Percentiles rank a stretch among this genome's conserved stretches.
These are phyloP conservation scores for Stephania yunnanensis DNA, from an alignment of 164 flowering plant species.

Conservation along the genomic window DNA sequence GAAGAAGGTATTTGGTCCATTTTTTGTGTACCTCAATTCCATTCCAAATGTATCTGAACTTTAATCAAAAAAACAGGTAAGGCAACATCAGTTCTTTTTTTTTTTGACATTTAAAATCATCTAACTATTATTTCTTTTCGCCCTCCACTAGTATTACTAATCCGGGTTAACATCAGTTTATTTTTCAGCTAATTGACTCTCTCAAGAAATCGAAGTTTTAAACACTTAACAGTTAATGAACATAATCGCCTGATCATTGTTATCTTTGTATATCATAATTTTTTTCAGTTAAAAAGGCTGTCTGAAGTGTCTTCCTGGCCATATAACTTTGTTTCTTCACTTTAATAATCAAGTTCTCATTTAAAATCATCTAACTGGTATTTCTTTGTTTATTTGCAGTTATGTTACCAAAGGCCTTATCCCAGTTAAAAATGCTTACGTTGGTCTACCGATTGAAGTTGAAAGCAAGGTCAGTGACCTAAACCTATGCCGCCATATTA, in stretches of 20 bases:
- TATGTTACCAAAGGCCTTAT: constrained; percentile 28
- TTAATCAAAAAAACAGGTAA: constrained; percentile 53
- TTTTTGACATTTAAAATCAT: too few species aligned
- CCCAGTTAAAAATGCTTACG: too few species aligned
- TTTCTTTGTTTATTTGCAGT: constrained; percentile 13
- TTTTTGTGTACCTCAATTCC: constrained; percentile 48
- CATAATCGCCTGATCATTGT: too few species aligned
- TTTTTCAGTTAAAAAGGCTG: too few species aligned
- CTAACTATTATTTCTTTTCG: too few species aligned
- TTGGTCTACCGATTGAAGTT: too few species aligned
- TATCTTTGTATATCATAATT: too few species aligned
- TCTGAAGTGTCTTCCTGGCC: constrained; percentile 43
- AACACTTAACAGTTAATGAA: too few species aligned
- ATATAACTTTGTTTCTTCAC: constrained; percentile 39
- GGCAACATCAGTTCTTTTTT: not conserved
- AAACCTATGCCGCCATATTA: too few species aligned
- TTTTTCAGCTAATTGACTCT: not conserved
- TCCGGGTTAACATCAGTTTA: not conserved
- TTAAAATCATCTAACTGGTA: not conserved
- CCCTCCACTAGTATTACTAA: too few species aligned
- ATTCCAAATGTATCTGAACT: constrained; percentile 24
- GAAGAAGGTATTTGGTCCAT: constrained; percentile 55
- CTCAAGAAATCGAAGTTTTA: not conserved
- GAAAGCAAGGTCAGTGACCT: constrained; percentile 56
- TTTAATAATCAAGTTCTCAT: too few species aligned